Percentiles rank a stretch among this genome's conserved stretches.
phyloP scores from a whole-genome alignment of 208 protist genomes.

The Herpetomonas tarakana region DNA sequence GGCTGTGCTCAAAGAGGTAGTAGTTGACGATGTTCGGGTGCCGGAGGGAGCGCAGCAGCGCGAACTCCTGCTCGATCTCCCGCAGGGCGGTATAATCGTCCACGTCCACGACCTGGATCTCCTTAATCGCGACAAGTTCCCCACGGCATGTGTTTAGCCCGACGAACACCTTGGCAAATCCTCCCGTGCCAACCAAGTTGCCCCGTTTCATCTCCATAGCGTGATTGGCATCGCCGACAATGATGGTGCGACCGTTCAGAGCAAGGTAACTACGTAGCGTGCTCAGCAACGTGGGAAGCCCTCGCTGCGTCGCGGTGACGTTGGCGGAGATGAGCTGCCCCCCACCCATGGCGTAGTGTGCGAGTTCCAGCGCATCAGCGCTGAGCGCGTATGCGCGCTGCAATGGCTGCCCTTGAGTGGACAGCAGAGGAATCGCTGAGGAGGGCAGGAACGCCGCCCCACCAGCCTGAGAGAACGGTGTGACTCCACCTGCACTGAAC shows the following conservation, averaged over 20 bases:
- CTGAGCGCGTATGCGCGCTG: background rate
- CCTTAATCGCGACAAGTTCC: slow-evolving; percentile 87
- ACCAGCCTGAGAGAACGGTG: background rate
- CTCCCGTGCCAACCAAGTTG: slow-evolving; percentile 71
- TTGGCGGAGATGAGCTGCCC: slow-evolving; percentile 12
- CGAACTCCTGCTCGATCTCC: slow-evolving; percentile 84
- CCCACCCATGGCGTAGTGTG: slow-evolving; percentile 13
- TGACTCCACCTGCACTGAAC: background rate
- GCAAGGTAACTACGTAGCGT: slow-evolving; percentile 51
- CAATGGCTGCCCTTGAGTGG: background rate
- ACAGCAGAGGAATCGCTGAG: slow-evolving; percentile 2
- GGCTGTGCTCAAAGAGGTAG: slow-evolving; percentile 84
- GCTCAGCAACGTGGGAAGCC: slow-evolving; percentile 48
- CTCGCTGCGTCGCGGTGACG: slow-evolving; percentile 18
- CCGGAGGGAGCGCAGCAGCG: slow-evolving; percentile 68
- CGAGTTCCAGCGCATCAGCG: background rate
- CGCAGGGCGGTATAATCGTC: slow-evolving; percentile 67
- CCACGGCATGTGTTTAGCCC: slow-evolving; percentile 80
- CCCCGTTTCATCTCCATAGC: slow-evolving; percentile 72
- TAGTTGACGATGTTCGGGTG: slow-evolving; percentile 91
- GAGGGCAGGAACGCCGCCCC: too few relatives aligned
- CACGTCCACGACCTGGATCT: slow-evolving; percentile 78
- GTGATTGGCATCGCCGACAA: slow-evolving; percentile 52
- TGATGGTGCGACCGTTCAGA: slow-evolving; percentile 64
- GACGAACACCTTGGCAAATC: slow-evolving; percentile 82